Evolutionary conservation across 148 eudicot species (phyloP).

Genomic region (Chenopodium berlandieri): DNA sequence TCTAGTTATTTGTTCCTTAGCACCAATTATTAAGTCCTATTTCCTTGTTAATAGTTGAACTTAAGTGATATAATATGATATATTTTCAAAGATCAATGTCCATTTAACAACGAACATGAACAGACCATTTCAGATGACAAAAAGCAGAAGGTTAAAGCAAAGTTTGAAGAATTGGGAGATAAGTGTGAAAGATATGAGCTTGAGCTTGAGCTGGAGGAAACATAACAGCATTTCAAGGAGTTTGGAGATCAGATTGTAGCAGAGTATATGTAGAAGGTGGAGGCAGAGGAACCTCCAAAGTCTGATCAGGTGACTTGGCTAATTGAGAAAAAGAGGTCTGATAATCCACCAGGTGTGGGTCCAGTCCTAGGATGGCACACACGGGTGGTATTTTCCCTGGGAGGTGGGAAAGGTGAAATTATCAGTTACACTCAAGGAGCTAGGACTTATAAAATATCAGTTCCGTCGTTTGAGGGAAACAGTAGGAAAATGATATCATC

Average conservation of each 20-base stretch:
- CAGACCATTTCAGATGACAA: conserved; percentile 51
- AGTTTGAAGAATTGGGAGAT: conserved; percentile 69
- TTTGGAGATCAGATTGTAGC: conserved; percentile 76
- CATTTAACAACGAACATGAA: not conserved
- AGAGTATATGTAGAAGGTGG: conserved; percentile 54
- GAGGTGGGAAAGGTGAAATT: conserved; percentile 93
- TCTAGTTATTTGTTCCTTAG: not conserved
- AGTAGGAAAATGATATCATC: conserved; percentile 76
- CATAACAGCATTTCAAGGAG: conserved; percentile 66
- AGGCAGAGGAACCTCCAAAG: conserved; percentile 53
- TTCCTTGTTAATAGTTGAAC: not conserved
- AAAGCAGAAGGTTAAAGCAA: conserved; percentile 66
- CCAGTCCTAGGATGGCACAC: conserved; percentile 88
- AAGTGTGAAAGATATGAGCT: conserved; percentile 69
- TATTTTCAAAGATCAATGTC: not conserved
- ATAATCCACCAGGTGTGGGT: conserved; percentile 88
- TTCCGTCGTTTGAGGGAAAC: conserved; percentile 75
- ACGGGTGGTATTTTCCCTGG: conserved; percentile 68
- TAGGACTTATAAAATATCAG: conserved; percentile 79
- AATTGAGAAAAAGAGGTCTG: conserved; percentile 39
- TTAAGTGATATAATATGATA: not conserved
- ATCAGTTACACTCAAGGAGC: conserved; percentile 88
- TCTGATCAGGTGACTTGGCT: conserved; percentile 41
- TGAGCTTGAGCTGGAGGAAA: conserved; percentile 61
- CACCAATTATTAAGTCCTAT: not conserved